Percentiles rank a stretch among this genome's conserved stretches.
Conservation (phyloP, 2,329 filamentous ascomycete genomes). For the Clarireedia sp. region DNA sequence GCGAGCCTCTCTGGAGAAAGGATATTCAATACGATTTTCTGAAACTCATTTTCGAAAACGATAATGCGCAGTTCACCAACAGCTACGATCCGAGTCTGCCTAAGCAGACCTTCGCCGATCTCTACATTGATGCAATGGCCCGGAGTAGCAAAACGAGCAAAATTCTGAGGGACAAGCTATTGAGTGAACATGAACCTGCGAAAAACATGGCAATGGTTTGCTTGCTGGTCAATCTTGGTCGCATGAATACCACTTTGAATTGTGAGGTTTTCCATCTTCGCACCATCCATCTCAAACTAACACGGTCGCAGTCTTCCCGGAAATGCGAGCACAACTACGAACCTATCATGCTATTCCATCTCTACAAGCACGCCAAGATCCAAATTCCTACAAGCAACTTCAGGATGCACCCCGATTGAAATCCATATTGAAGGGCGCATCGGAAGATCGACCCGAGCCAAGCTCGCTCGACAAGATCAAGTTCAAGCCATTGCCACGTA, state of each 20-base stretch:
- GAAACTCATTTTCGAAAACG: slow-evolving; percentile 69
- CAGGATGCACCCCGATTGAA: slow-evolving; percentile 95
- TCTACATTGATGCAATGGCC: slow-evolving; percentile 98
- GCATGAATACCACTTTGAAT: slow-evolving; percentile 98
- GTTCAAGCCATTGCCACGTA: slow-evolving; percentile 60
- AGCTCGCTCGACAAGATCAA: slow-evolving; percentile 78
- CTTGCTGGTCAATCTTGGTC: slow-evolving; percentile 88
- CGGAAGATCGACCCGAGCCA: slow-evolving; percentile 83
- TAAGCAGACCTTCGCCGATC: slow-evolving; percentile 79
- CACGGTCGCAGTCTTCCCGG: slow-evolving; percentile 72
- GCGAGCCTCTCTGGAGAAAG: slow-evolving; percentile 76
- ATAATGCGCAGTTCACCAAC: slow-evolving; percentile 75
- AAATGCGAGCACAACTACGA: slow-evolving; percentile 95
- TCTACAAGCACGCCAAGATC: slow-evolving; percentile 87
- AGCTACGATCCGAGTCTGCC: slow-evolving; percentile 55
- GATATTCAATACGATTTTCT: slow-evolving; percentile 88
- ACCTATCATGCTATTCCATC: slow-evolving; percentile 98
- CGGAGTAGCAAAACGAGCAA: slow-evolving; percentile 99
- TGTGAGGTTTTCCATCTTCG: slow-evolving; percentile 48
- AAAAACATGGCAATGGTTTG: slow-evolving; percentile 99
- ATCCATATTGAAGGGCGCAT: slow-evolving; percentile 93
- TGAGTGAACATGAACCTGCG: slow-evolving; percentile 83
- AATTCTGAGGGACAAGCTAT: slow-evolving; percentile 90
- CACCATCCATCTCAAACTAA: slow-evolving; percentile 19
- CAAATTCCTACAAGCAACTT: slow-evolving; percentile 93